Evolutionary conservation across 441 rosid genomes (phyloP).

Genomic region (Biscutella auriculata): DNA sequence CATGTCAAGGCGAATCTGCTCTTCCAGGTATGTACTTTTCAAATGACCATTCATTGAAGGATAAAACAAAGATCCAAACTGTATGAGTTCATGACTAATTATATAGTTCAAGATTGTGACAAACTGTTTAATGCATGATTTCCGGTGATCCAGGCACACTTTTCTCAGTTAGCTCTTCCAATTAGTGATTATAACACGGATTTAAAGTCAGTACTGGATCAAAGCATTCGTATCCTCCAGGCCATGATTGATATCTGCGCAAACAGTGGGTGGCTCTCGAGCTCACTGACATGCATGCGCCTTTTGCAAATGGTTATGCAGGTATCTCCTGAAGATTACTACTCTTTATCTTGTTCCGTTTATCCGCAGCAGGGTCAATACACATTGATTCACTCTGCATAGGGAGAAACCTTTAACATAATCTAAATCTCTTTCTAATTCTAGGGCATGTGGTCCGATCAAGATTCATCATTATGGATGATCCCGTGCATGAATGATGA

Average conservation of each 20-base stretch:
- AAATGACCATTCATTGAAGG: neutral
- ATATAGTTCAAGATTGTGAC: neutral
- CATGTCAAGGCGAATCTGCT: conserved; percentile 88
- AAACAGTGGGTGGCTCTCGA: conserved; percentile 95
- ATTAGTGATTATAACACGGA: conserved; percentile 91
- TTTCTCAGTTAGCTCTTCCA: conserved; percentile 79
- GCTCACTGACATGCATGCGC: conserved; percentile 93
- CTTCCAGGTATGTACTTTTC: conserved; percentile 50
- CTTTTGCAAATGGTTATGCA: conserved; percentile 99
- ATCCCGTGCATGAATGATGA: conserved; percentile 81
- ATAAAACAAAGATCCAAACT: neutral
- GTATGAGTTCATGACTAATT: neutral
- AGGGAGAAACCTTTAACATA: neutral
- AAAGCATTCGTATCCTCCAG: conserved; percentile 94
- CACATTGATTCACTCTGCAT: neutral
- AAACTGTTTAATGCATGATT: neutral
- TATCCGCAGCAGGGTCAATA: neutral
- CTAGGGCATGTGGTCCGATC: conserved; percentile 88
- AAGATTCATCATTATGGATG: conserved; percentile 76
- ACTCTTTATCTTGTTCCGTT: neutral
- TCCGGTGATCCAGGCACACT: conserved; percentile 64
- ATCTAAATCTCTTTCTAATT: neutral
- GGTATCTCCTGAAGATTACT: conserved; percentile 33
- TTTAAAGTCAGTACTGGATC: conserved; percentile 94
- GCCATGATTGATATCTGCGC: conserved; percentile 99